A percentile compares a stretch with the other conserved stretches of the same genome.
Evolutionary conservation across 306 rosid genomes (phyloP).

Genomic region (Cercis canadensis): DNA sequence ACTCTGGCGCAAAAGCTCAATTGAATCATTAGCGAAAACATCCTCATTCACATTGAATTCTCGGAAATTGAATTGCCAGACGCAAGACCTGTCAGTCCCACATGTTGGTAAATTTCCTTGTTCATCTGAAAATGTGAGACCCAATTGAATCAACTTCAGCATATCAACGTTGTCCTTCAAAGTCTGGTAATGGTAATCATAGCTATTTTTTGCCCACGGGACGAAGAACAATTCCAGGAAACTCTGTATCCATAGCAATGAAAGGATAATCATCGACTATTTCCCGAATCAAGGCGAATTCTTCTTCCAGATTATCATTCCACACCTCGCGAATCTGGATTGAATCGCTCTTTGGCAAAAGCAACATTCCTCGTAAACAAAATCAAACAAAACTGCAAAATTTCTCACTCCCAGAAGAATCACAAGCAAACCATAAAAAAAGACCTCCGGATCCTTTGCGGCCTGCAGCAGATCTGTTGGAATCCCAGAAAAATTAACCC

Average conservation of each 20-base stretch:
- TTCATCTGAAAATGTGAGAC: constrained; percentile 58
- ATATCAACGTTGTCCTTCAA: constrained; percentile 56
- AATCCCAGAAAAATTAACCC: constrained; percentile 8
- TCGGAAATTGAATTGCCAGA: constrained; percentile 65
- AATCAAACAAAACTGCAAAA: not conserved
- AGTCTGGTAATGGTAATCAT: constrained; percentile 59
- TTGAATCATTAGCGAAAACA: constrained; percentile 57
- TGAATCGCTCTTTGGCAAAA: constrained; percentile 44
- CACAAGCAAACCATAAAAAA: constrained; percentile 1
- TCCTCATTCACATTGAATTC: constrained; percentile 57
- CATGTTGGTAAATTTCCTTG: constrained; percentile 49
- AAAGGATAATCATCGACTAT: constrained; percentile 56
- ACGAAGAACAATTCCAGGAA: constrained; percentile 56
- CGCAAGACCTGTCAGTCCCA: constrained; percentile 29
- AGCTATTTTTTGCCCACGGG: constrained; percentile 53
- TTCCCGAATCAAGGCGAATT: constrained; percentile 48
- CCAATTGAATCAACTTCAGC: constrained; percentile 56
- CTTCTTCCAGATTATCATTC: constrained; percentile 54
- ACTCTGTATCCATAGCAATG: constrained; percentile 61
- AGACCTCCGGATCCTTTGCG: no score
- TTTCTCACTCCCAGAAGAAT: not conserved
- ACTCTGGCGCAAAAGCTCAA: constrained; percentile 57
- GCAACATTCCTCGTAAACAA: constrained; percentile 41
- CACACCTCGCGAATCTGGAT: constrained; percentile 65
- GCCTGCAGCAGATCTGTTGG: constrained; percentile 27